Conservation (phyloP, 768 basidiomycete species). For the Albatrellus ellisii region DNA sequence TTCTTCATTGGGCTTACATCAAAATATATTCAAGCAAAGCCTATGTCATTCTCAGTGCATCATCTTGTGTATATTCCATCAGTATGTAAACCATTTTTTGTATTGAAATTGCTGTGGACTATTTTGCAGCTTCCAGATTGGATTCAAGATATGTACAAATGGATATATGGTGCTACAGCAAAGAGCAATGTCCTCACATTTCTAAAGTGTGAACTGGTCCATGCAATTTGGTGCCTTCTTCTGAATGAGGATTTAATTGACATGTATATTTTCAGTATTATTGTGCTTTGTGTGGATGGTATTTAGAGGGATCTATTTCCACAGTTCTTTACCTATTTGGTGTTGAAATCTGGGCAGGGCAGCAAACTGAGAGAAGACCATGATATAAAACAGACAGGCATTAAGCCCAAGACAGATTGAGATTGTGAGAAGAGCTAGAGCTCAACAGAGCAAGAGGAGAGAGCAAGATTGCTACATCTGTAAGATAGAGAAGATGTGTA, state of each 20-base stretch:
- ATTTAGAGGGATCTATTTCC: slow-evolving; percentile 13
- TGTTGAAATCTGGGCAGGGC: too few species aligned
- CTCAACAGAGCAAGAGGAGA: too few species aligned
- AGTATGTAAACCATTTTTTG: slow-evolving; percentile 2
- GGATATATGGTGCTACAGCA: neutral
- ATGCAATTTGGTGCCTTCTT: slow-evolving; percentile 17
- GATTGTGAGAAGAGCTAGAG: too few species aligned
- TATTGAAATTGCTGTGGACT: neutral
- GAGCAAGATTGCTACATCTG: too few species aligned
- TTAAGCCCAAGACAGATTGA: too few species aligned
- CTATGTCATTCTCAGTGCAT: too few species aligned
- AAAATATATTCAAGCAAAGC: too few species aligned
- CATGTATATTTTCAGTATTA: slow-evolving; percentile 16
- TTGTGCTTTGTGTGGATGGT: slow-evolving; percentile 14
- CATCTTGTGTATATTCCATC: slow-evolving; percentile 16
- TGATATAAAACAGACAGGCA: too few species aligned
- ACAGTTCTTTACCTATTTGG: slow-evolving; percentile 17
- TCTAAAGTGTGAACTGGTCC: slow-evolving; percentile 18
- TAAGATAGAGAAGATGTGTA: too few species aligned
- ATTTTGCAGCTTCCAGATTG: slow-evolving; percentile 2
- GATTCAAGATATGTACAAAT: neutral
- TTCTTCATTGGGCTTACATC: too few species aligned
- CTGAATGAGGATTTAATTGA: slow-evolving; percentile 15
- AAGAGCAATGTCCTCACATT: neutral
- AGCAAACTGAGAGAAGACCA: too few species aligned